Base-by-base conservation (phyloP, 768 basidiomycete genomes). In the Pholiota molesta region DNA sequence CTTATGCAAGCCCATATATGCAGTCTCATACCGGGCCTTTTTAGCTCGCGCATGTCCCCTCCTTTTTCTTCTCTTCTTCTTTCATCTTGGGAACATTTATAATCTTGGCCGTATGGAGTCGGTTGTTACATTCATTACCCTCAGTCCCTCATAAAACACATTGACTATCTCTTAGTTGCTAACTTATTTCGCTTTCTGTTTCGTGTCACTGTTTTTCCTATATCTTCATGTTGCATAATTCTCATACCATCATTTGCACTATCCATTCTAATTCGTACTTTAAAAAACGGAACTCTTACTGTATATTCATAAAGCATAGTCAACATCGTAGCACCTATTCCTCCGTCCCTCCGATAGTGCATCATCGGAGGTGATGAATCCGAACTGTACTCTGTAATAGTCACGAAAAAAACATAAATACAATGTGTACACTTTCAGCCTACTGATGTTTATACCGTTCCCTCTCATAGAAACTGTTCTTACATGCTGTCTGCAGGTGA, bases 1-100 rank as follows among this genome's bases (percentile, higher is more conserved):
- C 60, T 49, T 69, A 68, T 54, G 61, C 59, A 33, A 71, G 71
- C 52, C 68, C 71, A 19, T 72, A 71, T 52, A 62, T 67, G 53
- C 67, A 68, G 54, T 56, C 66, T 40, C 68, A 66, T 33, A 61
- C 62, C 45, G 65, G 66, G 45, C 66, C 64, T 57, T 69, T 65
- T 62, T 70, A 56, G 58, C 47, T 49, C 13, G 23, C n/a, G 13
- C 47, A 49, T 49, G 23, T 49, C 21, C 42, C n/a, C 21, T 49
- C 19, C 19, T 23, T 49, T 49, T 62, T 45, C 26, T 49, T 59
- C 21, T 45, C 26, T 49, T 59, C 21, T 47, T 59, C 16, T 52
- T 57, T 60, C 62, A 31, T 31, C 31, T 31, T 9, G 31, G 39
- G 42, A 26, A 51, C 49, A 26, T 49, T 29, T 44, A 44, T 44